These are phyloP conservation scores for Eragrostis curvula DNA, from an alignment of 176 grass and related monocot genomes.

Conservation along the genomic window DNA sequence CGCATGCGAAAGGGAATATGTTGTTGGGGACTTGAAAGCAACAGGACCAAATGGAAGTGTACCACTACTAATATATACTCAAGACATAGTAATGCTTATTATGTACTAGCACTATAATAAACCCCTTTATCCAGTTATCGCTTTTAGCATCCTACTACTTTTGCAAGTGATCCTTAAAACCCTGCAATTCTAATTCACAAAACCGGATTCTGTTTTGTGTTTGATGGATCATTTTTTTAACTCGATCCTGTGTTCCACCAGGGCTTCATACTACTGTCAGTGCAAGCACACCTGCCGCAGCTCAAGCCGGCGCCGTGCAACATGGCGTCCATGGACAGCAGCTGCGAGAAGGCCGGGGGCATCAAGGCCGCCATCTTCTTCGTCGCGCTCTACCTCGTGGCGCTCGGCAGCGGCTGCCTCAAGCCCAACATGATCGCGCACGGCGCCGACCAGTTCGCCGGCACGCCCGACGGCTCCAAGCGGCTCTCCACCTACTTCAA, in stretches of 20 bases:
- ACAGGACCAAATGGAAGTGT: neutral
- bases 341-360: neutral
- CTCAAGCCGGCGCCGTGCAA: neutral
- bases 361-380: neutral
- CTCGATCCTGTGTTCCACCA: neutral
- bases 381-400: neutral
- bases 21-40: conserved; percentile 25
- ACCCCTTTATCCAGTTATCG: neutral
- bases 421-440: neutral
- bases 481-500: no score
- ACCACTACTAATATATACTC: neutral
- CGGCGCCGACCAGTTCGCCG: neutral
- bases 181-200: neutral
- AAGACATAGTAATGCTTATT: no score
- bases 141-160: neutral
- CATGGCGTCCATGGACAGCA: neutral
- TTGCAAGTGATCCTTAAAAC: conserved; percentile 3
- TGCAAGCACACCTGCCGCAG: neutral
- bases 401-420: neutral
- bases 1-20: conserved; percentile 28
- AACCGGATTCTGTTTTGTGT: neutral
- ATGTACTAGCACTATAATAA: no score
- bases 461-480: no score
- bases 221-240: neutral
- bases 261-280: neutral